phyloP scores from a whole-genome alignment of 2,329 filamentous ascomycete genomes.

The Cephalotrichum gorgonifer region DNA sequence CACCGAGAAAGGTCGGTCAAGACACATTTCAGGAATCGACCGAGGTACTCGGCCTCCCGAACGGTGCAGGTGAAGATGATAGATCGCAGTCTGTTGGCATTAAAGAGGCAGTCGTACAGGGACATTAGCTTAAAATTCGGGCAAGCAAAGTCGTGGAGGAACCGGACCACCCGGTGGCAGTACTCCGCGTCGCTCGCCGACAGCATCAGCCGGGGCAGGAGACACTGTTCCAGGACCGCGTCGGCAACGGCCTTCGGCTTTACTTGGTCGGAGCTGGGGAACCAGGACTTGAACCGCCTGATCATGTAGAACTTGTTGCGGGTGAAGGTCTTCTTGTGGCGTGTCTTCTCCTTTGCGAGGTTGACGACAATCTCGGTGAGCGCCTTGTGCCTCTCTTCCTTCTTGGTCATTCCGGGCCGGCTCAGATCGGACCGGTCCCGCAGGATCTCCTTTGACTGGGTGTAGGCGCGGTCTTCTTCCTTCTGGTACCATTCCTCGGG shows the following conservation, averaged over 20 bases:
- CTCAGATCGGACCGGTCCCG: conserved; percentile 66
- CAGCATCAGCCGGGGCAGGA: conserved; percentile 77
- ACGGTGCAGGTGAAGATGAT: conserved; percentile 86
- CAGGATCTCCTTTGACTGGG: conserved; percentile 55
- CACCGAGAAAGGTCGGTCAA: conserved; percentile 72
- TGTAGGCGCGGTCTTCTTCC: conserved; percentile 60
- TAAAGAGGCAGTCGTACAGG: conserved; percentile 75
- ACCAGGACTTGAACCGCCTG: conserved; percentile 71
- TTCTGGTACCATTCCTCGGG: conserved; percentile 68
- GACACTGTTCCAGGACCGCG: conserved; percentile 76
- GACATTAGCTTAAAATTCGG: conserved; percentile 81
- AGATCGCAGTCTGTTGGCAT: conserved; percentile 66
- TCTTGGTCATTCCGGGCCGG: conserved; percentile 52
- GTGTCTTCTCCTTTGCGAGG: conserved; percentile 9
- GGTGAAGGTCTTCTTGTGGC: conserved; percentile 7
- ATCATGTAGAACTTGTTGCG: conserved; percentile 50
- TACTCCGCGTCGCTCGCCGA: conserved; percentile 85
- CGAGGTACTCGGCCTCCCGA: conserved; percentile 86
- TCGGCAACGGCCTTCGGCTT: conserved; percentile 55
- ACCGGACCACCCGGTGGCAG: conserved; percentile 75
- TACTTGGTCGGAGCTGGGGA: conserved; percentile 48
- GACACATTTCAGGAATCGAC: conserved; percentile 75
- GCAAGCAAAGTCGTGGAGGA: conserved; percentile 73
- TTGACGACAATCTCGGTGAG: conserved; percentile 45
- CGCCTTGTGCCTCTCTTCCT: conserved; percentile 59